Evolutionary conservation across 129 eudicot species (phyloP).

Genomic region (Lactuca sativa): DNA sequence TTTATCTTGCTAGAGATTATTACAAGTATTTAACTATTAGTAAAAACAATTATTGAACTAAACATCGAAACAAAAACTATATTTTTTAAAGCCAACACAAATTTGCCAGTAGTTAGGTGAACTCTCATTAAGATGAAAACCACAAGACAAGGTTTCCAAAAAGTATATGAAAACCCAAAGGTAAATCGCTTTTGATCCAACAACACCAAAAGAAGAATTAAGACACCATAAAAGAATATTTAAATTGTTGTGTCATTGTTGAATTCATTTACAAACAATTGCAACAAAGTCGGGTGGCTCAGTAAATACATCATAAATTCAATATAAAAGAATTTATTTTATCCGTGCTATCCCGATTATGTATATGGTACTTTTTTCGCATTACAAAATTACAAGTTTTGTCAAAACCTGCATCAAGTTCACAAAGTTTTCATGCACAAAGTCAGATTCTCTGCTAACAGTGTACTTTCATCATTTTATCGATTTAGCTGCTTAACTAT

Average conservation of each 20-base stretch:
- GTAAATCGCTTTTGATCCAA: neutral
- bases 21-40: neutral
- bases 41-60: neutral
- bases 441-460: slow-evolving; percentile 6
- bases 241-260: slow-evolving; percentile 15
- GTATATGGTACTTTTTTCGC: slow-evolving; percentile 27
- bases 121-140: neutral
- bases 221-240: slow-evolving; percentile 3
- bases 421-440: neutral
- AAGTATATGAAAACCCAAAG: neutral
- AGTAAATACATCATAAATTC: slow-evolving; percentile 36
- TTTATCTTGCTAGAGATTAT: no score
- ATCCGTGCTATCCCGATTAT: slow-evolving; percentile 32
- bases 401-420: slow-evolving; percentile 38
- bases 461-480: neutral
- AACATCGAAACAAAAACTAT: neutral
- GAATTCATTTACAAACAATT: slow-evolving; percentile 34
- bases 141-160: neutral
- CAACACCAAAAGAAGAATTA: slow-evolving; percentile 17
- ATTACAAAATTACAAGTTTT: slow-evolving; percentile 47
- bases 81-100: neutral
- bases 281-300: slow-evolving; percentile 35
- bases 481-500: neutral
- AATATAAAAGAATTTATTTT: slow-evolving; percentile 24
- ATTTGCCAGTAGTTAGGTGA: neutral